Evolutionary conservation across 2,329 filamentous ascomycete genomes (phyloP), one percentile per base, ranked within the genome.

Genomic region (Colletotrichum tropicicola): DNA sequence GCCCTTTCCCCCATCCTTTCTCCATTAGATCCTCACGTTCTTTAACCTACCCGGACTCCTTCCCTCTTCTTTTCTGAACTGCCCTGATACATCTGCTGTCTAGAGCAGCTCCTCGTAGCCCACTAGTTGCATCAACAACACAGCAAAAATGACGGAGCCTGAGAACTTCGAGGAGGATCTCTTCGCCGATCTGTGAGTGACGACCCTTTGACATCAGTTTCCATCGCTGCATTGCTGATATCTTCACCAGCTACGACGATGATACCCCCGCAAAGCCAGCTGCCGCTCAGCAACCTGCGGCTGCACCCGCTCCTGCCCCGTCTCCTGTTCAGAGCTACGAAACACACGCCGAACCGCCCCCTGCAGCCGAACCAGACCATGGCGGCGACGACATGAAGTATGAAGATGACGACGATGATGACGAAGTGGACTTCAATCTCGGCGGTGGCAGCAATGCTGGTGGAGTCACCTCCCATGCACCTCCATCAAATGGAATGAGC

Each of bases 151-250:
- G 92, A 89, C 92, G 49, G 93, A 96, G 73, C 83, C 87, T 56
- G 92, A 94, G 74, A 92, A 92, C 70, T 90, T 93, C 71, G 94
- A 97, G 72, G 94, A 97, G 74, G 94, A 97, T 85, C 92, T 97
- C 80, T 97, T 97, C 79, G 94, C 94, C 73, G 94, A 97, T 81
- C 88, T 97, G 94, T 97, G 84, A 81, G 93, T 70, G 19, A 44
- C 51, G 21, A 45, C 4, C 12, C 25, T n/a, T 21, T 30, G 19
- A 35, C 25, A 85, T 65, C 37, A 37, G 58, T 52, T 37, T 57
- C 28, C 13, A 47, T 19, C 39, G 51, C 27, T n/a, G 51, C 19
- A 15, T 44, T 44, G 23, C 48, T 56, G 32, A 66, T 28, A 19
- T 43, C 19, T 45, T 5, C n/a, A 9, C 28, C 9, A 91, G 90